Evolutionary conservation across 2,329 filamentous ascomycete genomes (phyloP).

Genomic region (Amesomyces nigricolor): DNA sequence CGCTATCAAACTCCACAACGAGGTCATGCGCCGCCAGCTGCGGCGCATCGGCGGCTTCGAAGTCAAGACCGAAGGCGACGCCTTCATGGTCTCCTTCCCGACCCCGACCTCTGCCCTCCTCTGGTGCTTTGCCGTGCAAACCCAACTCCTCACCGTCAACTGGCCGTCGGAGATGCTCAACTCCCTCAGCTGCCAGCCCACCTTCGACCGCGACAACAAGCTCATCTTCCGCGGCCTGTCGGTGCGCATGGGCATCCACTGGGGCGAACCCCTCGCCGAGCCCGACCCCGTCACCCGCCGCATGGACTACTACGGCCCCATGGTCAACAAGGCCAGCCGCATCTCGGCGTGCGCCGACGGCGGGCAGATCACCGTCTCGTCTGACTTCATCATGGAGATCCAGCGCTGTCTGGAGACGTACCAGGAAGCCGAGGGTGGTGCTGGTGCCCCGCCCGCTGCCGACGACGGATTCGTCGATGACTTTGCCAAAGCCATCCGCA

Average conservation of each 20-base stretch:
- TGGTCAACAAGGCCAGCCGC: slow-evolving; percentile 95
- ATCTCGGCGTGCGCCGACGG: slow-evolving; percentile 93
- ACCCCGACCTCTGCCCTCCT: slow-evolving; percentile 90
- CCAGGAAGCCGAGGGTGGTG: slow-evolving; percentile 55
- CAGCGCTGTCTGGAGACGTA: slow-evolving; percentile 85
- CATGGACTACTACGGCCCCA: slow-evolving; percentile 99
- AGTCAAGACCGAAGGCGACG: slow-evolving; percentile 99
- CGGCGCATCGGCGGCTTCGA: slow-evolving; percentile 94
- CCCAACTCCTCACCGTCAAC: slow-evolving; percentile 75
- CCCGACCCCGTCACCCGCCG: slow-evolving; percentile 92
- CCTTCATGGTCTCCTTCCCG: slow-evolving; percentile 98
- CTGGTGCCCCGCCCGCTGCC: slow-evolving; percentile 60
- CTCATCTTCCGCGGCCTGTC: slow-evolving; percentile 91
- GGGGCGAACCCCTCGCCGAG: slow-evolving; percentile 89
- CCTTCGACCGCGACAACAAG: slow-evolving; percentile 76
- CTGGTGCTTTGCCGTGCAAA: slow-evolving; percentile 95
- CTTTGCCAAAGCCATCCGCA: slow-evolving; percentile 70
- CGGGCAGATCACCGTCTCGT: slow-evolving; percentile 93
- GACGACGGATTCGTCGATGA: slow-evolving; percentile 61
- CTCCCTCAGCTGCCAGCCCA: slow-evolving; percentile 76
- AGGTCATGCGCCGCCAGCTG: slow-evolving; percentile 89
- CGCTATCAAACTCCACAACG: slow-evolving; percentile 95
- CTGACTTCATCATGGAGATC: slow-evolving; percentile 95
- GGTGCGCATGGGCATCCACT: slow-evolving; percentile 96
- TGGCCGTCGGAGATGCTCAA: slow-evolving; percentile 93